A percentile compares a stretch with the other conserved stretches of the same genome.
Conservation (phyloP, 768 basidiomycete genomes). For the Trametes punicea region DNA sequence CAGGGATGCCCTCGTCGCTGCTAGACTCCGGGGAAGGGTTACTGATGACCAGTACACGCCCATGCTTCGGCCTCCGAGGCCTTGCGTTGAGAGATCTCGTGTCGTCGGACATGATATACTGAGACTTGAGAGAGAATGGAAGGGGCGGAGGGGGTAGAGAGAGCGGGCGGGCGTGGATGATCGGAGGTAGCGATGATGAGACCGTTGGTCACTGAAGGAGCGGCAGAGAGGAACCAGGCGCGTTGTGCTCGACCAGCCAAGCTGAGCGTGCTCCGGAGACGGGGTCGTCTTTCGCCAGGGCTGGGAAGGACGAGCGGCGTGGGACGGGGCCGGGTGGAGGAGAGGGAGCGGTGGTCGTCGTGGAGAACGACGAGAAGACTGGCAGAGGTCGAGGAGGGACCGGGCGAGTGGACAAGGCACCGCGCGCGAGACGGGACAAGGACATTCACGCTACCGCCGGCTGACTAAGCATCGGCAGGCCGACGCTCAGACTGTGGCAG, state of each 20-base stretch:
- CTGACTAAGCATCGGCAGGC: constrained; percentile 23
- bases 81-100: constrained; percentile 37
- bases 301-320: neutral
- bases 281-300: neutral
- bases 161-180: constrained; percentile 10
- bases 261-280: constrained; percentile 9
- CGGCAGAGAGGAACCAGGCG: constrained; percentile 13
- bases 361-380: constrained; percentile 25
- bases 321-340: constrained; percentile 4
- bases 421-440: neutral
- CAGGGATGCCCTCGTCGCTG: constrained; percentile 33
- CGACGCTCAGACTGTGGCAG: neutral
- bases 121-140: neutral
- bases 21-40: constrained; percentile 56
- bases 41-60: constrained; percentile 51
- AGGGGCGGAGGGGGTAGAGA: neutral
- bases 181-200: constrained; percentile 6
- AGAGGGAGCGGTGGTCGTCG: constrained; percentile 22
- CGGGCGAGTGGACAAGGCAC: constrained; percentile 24
- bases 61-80: constrained; percentile 28
- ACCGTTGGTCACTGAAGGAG: constrained; percentile 11
- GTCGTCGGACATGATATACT: constrained; percentile 58
- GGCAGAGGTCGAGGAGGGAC: constrained; percentile 6
- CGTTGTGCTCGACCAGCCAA: constrained; percentile 14
- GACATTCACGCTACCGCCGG: constrained; percentile 11